Base-by-base conservation (phyloP, 2,329 filamentous ascomycete species). In the Ascochyta clinopodiicola region DNA sequence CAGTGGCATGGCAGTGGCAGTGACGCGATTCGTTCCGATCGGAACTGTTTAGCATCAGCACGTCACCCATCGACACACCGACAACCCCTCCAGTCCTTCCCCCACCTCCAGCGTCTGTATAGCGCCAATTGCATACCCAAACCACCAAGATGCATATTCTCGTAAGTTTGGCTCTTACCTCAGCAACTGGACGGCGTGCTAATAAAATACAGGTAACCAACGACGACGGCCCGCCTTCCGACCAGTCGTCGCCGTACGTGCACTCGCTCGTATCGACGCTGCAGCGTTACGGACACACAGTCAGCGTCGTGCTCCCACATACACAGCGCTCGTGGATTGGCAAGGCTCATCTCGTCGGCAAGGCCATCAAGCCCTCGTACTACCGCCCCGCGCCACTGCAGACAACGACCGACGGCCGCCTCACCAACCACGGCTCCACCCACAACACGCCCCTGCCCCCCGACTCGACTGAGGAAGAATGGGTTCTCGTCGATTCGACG, bases 311-410 rank as follows among this genome's bases (percentile, higher is more conserved):
- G 61, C 85, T 99, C 13, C 95, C 95, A 1, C 86, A 97, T 75
- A 88, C 88, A 6, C 95, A 99, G 78, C 88, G 94, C 60, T 96
- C 92, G 52, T 99, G 95, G 95, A 98, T 99, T 69, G 93, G 93
- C 67, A 99, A 99, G 81, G 95, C 95, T 2, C 95, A 98, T 77
- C 90, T 98, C 70, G 92, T 98, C 68, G 93, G 93, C 52, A 89
- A 94, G 74, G 90, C 90, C 9, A 85, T 96, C 59, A 91, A 88
- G 73, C 92, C 92, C 8, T 83, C 86, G 25, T 96, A 96, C 80
- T 96, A 92, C 80, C 89, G 89, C 1, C 86, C 86, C 0, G 83
- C 82, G 12, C 84, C 83, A 2, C 78, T 88, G 1, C 77, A 86
- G 6, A 70, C 59, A 9, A 64, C 61, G 40, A 50, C 63, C 13